Conservation (phyloP, 345 rosid species). For the Pistacia atlantica region DNA sequence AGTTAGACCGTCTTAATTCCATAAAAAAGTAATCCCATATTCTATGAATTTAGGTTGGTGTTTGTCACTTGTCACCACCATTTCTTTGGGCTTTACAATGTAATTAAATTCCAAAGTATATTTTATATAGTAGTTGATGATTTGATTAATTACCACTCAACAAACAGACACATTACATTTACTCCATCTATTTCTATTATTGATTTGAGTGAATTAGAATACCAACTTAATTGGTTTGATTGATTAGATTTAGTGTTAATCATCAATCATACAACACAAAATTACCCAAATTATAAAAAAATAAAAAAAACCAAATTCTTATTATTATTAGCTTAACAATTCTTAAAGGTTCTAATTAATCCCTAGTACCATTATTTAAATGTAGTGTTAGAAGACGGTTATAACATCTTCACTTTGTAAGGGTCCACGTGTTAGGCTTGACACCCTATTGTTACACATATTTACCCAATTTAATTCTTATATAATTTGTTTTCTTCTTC, state of each 20-base stretch:
- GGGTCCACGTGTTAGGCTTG: constrained; percentile 36
- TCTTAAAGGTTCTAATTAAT: too few relatives aligned
- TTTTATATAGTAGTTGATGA: too few relatives aligned
- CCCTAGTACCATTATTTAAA: too few relatives aligned
- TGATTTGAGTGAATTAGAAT: constrained; percentile 9
- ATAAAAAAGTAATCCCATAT: background rate
- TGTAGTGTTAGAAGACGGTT: constrained; percentile 14
- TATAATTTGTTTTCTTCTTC: background rate
- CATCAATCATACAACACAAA: background rate
- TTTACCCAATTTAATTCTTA: constrained; percentile 5
- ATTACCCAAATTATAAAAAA: too few relatives aligned
- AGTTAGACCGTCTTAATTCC: background rate
- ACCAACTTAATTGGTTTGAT: constrained; percentile 4
- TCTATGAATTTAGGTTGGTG: constrained; percentile 5
- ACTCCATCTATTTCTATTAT: constrained; percentile 1
- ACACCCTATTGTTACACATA: constrained; percentile 29
- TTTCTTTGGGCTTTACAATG: background rate
- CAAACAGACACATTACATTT: background rate
- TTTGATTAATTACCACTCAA: constrained; percentile 1
- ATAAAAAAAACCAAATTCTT: background rate
- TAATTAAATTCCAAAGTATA: too few relatives aligned
- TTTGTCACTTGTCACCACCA: background rate
- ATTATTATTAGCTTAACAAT: background rate
- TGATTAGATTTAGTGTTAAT: too few relatives aligned
- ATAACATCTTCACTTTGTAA: constrained; percentile 34